These are phyloP conservation scores for Solanum neorickii DNA, from an alignment of 257 asterid species.

Conservation along the genomic window DNA sequence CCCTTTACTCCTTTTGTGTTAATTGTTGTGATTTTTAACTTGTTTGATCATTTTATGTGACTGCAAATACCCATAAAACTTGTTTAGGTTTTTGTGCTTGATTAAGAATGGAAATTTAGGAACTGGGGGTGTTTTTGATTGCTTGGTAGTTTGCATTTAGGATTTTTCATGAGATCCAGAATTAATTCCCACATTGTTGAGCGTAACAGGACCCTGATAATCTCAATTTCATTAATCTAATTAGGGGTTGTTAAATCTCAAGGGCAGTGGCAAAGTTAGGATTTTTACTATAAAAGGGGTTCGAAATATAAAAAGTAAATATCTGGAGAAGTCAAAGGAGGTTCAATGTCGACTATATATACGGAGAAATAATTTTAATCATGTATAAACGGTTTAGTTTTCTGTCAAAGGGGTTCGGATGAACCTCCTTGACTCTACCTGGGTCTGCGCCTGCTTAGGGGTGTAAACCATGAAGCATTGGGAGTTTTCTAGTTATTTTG, in stretches of 20 bases:
- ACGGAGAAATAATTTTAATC: not conserved
- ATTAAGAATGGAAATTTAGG: not conserved
- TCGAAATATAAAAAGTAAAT: not conserved
- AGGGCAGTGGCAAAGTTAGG: not conserved
- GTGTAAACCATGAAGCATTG: not conserved
- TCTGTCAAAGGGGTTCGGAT: not conserved
- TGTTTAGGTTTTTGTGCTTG: conserved; percentile 4
- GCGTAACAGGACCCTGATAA: not conserved
- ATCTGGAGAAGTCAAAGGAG: not conserved
- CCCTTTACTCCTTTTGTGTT: not conserved
- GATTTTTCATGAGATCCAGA: conserved; percentile 28
- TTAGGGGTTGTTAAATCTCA: not conserved
- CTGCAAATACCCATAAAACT: conserved; percentile 7
- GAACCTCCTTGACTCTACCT: not conserved
- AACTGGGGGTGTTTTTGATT: not conserved
- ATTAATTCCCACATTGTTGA: not conserved
- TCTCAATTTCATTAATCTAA: not conserved
- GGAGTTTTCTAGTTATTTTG: not conserved
- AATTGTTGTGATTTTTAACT: not conserved
- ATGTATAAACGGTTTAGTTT: not conserved
- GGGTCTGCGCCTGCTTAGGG: not conserved
- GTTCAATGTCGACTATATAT: not conserved
- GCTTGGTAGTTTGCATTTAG: not conserved
- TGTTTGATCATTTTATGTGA: conserved; percentile 6
- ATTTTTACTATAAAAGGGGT: not conserved